Evolutionary conservation across 208 protist species (phyloP).

Genomic region (Acanthamoeba royreba): DNA sequence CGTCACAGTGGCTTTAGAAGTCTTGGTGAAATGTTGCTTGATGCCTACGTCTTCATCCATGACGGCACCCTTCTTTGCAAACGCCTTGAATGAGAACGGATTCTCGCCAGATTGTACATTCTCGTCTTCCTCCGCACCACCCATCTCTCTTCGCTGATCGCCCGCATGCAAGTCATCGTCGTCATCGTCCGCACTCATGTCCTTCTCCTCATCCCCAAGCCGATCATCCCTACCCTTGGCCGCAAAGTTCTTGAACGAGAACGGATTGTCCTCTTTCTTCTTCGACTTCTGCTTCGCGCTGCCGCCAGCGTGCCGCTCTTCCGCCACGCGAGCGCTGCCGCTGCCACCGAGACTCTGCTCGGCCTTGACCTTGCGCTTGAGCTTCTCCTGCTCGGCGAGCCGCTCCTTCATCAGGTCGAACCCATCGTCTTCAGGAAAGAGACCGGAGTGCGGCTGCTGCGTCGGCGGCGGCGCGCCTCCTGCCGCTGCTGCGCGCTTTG

Average conservation of each 20-base stretch:
- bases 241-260: conserved; percentile 39
- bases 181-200: background rate
- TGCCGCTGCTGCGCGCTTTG: background rate
- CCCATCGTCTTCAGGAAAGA: background rate
- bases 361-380: background rate
- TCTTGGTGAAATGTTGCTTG: background rate
- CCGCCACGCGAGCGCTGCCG: too few relatives aligned
- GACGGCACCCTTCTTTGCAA: background rate
- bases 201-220: background rate
- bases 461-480: background rate
- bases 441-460: too few relatives aligned
- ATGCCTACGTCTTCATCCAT: background rate
- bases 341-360: background rate
- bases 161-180: background rate
- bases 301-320: too few relatives aligned
- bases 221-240: background rate
- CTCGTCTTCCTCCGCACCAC: background rate
- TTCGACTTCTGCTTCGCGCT: background rate
- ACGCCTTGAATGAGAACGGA: conserved; percentile 29
- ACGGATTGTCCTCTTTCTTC: conserved; percentile 7
- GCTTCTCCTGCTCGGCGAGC: conserved; percentile 3
- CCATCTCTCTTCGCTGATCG: background rate
- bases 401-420: conserved; percentile 8
- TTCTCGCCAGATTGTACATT: background rate
- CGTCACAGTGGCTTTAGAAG: background rate